phyloP scores from a whole-genome alignment of 768 basidiomycete genomes.

The Hericium alpestre region DNA sequence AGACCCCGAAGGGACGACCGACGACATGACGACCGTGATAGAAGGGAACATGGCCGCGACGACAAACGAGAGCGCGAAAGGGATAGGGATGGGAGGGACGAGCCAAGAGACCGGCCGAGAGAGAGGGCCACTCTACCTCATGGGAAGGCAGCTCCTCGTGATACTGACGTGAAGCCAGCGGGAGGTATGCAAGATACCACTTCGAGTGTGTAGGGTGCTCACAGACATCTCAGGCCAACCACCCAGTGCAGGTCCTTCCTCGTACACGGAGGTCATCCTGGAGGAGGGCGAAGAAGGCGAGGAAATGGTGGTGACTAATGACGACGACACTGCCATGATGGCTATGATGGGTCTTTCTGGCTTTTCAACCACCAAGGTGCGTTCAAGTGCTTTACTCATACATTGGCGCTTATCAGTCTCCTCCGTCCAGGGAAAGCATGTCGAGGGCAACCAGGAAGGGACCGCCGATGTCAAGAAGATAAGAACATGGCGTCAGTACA shows the following conservation, averaged over 20 bases:
- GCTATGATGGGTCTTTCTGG: constrained; percentile 82
- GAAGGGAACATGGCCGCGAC: constrained; percentile 36
- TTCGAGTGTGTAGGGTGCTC: not conserved
- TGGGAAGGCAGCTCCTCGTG: constrained; percentile 18
- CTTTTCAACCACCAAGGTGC: constrained; percentile 85
- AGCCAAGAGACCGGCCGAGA: constrained; percentile 27
- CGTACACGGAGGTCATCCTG: not conserved
- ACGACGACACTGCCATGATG: constrained; percentile 76
- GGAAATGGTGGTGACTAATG: constrained; percentile 41
- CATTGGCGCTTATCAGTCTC: not conserved
- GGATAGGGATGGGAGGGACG: constrained; percentile 22
- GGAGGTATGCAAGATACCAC: not conserved
- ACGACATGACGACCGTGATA: constrained; percentile 46
- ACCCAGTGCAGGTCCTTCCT: not conserved
- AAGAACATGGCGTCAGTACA: constrained; percentile 94
- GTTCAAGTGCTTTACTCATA: constrained; percentile 1
- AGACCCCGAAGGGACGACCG: constrained; percentile 27
- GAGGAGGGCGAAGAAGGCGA: constrained; percentile 43
- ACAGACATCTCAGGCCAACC: not conserved
- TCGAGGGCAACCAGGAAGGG: constrained; percentile 77
- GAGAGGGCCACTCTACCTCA: constrained; percentile 30
- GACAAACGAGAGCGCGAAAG: constrained; percentile 25
- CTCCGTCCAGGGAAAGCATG: constrained; percentile 55
- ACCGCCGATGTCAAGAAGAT: constrained; percentile 60
- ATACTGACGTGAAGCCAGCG: not conserved